phyloP scores from a whole-genome alignment of 495 filamentous ascomycete genomes.

The Hypoxylon rickii region DNA sequence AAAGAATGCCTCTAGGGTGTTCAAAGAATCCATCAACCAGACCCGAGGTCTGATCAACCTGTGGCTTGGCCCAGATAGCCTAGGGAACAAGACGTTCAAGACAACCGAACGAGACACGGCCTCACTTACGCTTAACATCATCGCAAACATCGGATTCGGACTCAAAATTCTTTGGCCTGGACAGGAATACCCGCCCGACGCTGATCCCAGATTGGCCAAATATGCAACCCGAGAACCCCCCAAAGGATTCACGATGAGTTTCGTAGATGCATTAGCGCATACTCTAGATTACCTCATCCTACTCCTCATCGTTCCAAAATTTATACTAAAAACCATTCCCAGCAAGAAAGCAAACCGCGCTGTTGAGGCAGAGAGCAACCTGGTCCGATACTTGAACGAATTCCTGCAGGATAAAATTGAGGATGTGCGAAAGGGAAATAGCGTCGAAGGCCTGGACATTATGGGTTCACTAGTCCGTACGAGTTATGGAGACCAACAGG shows the following conservation, averaged over 20 bases:
- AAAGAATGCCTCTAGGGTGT: slow-evolving; percentile 70
- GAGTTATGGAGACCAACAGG: slow-evolving; percentile 41
- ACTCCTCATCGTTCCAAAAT: slow-evolving; percentile 55
- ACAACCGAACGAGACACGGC: slow-evolving; percentile 63
- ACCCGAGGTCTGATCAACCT: slow-evolving; percentile 57
- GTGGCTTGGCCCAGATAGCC: slow-evolving; percentile 49
- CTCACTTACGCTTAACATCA: slow-evolving; percentile 67
- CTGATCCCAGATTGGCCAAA: slow-evolving; percentile 45
- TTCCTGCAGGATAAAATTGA: slow-evolving; percentile 60
- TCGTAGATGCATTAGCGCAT: slow-evolving; percentile 55
- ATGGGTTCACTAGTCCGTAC: slow-evolving; percentile 62
- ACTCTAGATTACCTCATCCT: slow-evolving; percentile 60
- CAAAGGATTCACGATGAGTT: slow-evolving; percentile 63
- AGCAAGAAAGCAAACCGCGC: slow-evolving; percentile 53
- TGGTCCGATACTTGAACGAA: slow-evolving; percentile 67
- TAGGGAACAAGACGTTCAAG: slow-evolving; percentile 49
- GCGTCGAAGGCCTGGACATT: slow-evolving; percentile 61
- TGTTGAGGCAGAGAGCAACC: slow-evolving; percentile 60
- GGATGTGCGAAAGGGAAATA: slow-evolving; percentile 52
- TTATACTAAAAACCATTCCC: slow-evolving; percentile 55
- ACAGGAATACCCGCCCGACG: slow-evolving; percentile 45
- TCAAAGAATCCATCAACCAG: slow-evolving; percentile 62
- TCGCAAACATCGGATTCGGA: slow-evolving; percentile 70
- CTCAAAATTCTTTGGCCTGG: slow-evolving; percentile 61
- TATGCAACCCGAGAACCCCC: slow-evolving; percentile 51